Percentiles rank a stretch among this genome's conserved stretches.
Conservation (phyloP, 2,329 filamentous ascomycete genomes). For the Aspergillus terreus region DNA sequence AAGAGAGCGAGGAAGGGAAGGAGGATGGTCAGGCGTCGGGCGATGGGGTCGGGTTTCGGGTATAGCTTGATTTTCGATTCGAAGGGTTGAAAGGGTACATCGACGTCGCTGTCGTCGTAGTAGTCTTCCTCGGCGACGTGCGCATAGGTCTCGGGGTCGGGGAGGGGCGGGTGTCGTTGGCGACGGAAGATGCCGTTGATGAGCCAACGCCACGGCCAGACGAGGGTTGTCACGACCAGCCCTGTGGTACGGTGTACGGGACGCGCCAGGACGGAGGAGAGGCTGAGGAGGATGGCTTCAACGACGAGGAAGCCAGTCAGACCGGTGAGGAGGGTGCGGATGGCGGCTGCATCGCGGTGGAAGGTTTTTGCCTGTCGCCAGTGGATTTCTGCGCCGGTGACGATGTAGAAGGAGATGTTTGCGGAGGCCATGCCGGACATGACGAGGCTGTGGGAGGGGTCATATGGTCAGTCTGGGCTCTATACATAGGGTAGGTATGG, state of each 20-base stretch:
- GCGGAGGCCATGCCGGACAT: constrained; percentile 32
- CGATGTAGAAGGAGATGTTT: constrained; percentile 32
- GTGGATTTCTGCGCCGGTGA: constrained; percentile 35
- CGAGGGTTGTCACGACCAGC: constrained; percentile 24
- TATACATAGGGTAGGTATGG: neutral
- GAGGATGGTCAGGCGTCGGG: constrained; percentile 18
- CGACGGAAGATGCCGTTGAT: constrained; percentile 6
- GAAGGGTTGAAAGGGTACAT: constrained; percentile 8
- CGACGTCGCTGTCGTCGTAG: constrained; percentile 17
- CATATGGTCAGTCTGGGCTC: neutral
- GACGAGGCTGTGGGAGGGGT: constrained; percentile 16
- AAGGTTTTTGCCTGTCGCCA: constrained; percentile 33
- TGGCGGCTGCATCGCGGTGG: constrained; percentile 30
- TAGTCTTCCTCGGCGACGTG: constrained; percentile 23
- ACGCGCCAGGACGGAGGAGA: constrained; percentile 22
- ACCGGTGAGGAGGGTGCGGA: constrained; percentile 30
- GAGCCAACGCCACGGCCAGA: constrained; percentile 16
- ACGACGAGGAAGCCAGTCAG: constrained; percentile 32
- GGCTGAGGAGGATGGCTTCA: constrained; percentile 22
- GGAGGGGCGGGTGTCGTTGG: constrained; percentile 5
- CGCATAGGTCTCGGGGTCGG: constrained; percentile 21
- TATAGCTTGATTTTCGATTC: constrained; percentile 9
- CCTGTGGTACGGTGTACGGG: constrained; percentile 23
- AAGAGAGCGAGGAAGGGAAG: constrained; percentile 19
- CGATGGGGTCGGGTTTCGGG: neutral